Percentiles rank a stretch among this genome's conserved stretches.
These are phyloP conservation scores for Corrigiola litoralis DNA, from an alignment of 179 eudicot genomes.

Conservation along the genomic window DNA sequence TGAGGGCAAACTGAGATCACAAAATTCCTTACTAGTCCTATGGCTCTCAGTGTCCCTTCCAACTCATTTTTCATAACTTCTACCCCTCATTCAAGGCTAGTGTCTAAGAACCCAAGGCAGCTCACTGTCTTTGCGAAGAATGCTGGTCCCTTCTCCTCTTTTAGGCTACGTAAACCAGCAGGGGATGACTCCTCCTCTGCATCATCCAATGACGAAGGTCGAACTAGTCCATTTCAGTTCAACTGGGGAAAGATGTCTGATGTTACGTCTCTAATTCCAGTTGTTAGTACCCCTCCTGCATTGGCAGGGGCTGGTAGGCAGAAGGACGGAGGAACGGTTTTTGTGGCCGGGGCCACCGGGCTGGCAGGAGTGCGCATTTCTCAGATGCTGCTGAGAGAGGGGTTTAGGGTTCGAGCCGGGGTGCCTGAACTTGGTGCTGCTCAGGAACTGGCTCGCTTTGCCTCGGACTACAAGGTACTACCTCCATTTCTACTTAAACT, in stretches of 20 bases:
- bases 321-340: conserved; percentile 81
- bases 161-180: conserved; percentile 29
- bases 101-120: conserved; percentile 26
- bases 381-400: conserved; percentile 58
- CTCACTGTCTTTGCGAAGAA: conserved; percentile 45
- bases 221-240: conserved; percentile 42
- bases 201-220: conserved; percentile 9
- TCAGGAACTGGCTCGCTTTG: conserved; percentile 83
- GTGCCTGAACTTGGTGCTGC: conserved; percentile 84
- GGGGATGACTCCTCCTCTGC: conserved; percentile 6
- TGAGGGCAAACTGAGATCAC: conserved; percentile 3
- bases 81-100: conserved; percentile 38
- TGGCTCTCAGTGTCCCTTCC: conserved; percentile 62
- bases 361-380: conserved; percentile 72
- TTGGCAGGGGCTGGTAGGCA: conserved; percentile 34
- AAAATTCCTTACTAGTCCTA: conserved; percentile 13
- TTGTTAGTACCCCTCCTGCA: conserved; percentile 31
- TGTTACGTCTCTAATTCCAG: conserved; percentile 59
- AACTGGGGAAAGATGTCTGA: conserved; percentile 56
- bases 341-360: conserved; percentile 92
- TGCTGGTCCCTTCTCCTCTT: conserved; percentile 27
- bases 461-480: conserved; percentile 66
- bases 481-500: background rate
- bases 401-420: conserved; percentile 85
- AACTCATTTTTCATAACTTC: conserved; percentile 58